These are phyloP conservation scores for Cordyceps militaris DNA, from an alignment of 2,329 filamentous ascomycete species.

Conservation along the genomic window DNA sequence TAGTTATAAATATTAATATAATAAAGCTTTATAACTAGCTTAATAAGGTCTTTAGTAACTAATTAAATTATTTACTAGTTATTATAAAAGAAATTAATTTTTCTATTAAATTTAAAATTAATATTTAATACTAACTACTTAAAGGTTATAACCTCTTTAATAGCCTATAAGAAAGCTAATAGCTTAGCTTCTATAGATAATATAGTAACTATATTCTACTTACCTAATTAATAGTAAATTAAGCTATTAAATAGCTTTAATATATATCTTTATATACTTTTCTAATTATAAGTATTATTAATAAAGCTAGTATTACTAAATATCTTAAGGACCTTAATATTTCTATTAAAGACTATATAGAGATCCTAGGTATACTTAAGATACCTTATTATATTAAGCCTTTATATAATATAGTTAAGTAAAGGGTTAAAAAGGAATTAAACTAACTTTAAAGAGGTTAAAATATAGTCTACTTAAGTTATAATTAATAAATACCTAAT, in stretches of 20 bases:
- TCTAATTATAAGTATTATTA: neutral
- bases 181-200: neutral
- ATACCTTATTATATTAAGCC: too few species aligned
- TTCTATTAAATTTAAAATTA: too few species aligned
- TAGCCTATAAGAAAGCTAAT: too few species aligned
- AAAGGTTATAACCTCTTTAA: too few species aligned
- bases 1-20: neutral
- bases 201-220: neutral
- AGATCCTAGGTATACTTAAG: neutral
- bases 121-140: too few species aligned
- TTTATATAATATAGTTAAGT: too few species aligned
- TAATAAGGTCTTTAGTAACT: neutral
- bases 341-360: neutral
- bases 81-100: too few species aligned
- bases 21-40: neutral
- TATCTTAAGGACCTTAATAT: neutral
- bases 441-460: too few species aligned
- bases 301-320: neutral
- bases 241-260: neutral
- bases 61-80: too few species aligned
- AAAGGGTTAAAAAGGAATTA: too few species aligned
- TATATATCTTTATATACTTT: neutral
- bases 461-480: too few species aligned
- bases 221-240: neutral
- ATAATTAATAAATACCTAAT: too few species aligned